Evolutionary conservation across 805 yeast genomes (phyloP), one percentile per base, ranked within the genome.

Genomic region (Kluyveromyces aestuarii): DNA sequence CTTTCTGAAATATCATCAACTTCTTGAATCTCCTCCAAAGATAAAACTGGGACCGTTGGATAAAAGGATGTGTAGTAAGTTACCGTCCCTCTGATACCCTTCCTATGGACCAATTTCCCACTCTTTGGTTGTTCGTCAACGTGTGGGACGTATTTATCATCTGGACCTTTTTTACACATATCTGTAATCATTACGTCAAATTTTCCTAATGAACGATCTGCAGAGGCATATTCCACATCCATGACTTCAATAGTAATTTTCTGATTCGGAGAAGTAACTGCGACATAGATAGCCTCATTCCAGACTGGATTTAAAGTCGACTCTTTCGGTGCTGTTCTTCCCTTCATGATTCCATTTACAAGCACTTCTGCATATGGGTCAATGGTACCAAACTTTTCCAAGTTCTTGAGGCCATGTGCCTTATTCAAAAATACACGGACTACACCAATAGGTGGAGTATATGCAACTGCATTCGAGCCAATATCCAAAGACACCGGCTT

Each of bases 381-480:
- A 62, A 89, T 80, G 58, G 81, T 87, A 51, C 98, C 98, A 51
- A 93, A 74, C 48, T 79, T 84, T 66, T 91, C 97, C 67, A 90
- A 74, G 67, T 93, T 91, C 51, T 84, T 77, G 60, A 93, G 76
- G 52, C 80, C 84, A 49, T 75, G 77, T 40, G 95, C 97, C 52
- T 75, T 76, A 55, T 77, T 78, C 51, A 93, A 66, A 50, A 76
- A 72, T 27, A 93, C 73, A 61, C 97, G 81, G 6, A 90, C 75
- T 35, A 85, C 91, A 63, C 99, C 99, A 62, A 91, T 83, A 45
- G 99, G 99, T 50, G 88, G 88, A n/a, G 88, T 80, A 69, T 89
- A 91, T 46, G 91, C 93, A 56, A 82, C 80, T 19, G 86, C 69
- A 52, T 88, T 87, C 38, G 80, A 67, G 16, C 84, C 84, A 46